A percentile compares a stretch with the other conserved stretches of the same genome.
Conservation (phyloP, 164 flowering plant genomes). For the Annona squamosa region DNA sequence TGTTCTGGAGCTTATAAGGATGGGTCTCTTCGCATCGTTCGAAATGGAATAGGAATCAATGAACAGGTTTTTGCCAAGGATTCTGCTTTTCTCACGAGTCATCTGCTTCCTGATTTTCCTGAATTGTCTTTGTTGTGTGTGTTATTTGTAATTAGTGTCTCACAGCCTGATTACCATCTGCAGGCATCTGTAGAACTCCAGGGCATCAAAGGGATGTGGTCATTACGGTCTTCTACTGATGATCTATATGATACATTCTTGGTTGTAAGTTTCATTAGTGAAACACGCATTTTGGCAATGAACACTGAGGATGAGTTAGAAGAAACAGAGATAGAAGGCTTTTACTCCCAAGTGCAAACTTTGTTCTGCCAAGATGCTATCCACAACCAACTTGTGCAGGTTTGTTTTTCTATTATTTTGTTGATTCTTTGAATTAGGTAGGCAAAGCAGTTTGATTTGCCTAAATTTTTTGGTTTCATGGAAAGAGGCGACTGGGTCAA, state of each 20-base stretch:
- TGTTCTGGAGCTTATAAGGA: conserved; percentile 99
- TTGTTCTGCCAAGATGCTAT: conserved; percentile 90
- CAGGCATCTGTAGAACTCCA: conserved; percentile 99
- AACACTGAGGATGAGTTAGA: conserved; percentile 90
- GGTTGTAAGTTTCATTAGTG: conserved; percentile 95
- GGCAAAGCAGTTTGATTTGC: too few species aligned
- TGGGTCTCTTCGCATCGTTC: conserved; percentile 96
- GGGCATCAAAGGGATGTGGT: conserved; percentile 99
- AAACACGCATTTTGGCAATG: conserved; percentile 94
- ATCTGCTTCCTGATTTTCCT: neutral
- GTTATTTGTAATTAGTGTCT: neutral
- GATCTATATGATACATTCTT: conserved; percentile 88
- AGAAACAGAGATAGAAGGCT: conserved; percentile 98
- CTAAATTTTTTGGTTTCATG: too few species aligned
- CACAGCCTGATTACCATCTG: neutral
- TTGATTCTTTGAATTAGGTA: too few species aligned
- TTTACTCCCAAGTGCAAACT: conserved; percentile 79
- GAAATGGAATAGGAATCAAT: conserved; percentile 98
- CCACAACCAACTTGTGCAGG: conserved; percentile 84
- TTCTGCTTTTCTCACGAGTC: neutral
- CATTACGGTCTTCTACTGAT: conserved; percentile 81
- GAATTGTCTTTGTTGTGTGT: neutral
- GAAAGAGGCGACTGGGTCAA: neutral
- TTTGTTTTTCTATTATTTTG: conserved; percentile 15
- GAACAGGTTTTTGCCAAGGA: conserved; percentile 57